Evolutionary conservation across 495 filamentous ascomycete species (phyloP).

Genomic region (Alectoria sarmentosa): DNA sequence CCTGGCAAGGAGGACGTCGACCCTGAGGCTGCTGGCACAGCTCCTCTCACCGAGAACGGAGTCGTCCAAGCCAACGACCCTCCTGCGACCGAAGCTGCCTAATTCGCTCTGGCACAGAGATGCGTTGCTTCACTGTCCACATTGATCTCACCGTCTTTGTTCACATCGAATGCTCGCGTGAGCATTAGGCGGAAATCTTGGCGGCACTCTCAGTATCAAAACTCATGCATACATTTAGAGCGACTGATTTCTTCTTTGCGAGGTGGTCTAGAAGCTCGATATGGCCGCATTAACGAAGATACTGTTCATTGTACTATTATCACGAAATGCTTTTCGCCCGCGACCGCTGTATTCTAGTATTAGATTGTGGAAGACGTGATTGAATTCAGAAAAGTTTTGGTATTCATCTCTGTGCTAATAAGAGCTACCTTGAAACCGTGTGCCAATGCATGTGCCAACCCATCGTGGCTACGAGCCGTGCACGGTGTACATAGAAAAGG

Average conservation of each 20-base stretch:
- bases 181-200: slow-evolving; percentile 7
- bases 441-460: background rate
- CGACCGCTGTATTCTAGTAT: slow-evolving; percentile 19
- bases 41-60: slow-evolving; percentile 31
- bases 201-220: slow-evolving; percentile 14
- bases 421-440: background rate
- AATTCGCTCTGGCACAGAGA: slow-evolving; percentile 27
- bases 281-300: slow-evolving; percentile 17
- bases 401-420: background rate
- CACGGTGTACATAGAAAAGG: background rate
- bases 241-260: slow-evolving; percentile 13
- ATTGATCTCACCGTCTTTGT: background rate
- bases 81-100: slow-evolving; percentile 34
- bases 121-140: slow-evolving; percentile 9
- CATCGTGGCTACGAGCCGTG: background rate
- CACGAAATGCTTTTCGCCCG: slow-evolving; percentile 17
- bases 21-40: slow-evolving; percentile 39
- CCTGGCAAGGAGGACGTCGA: slow-evolving; percentile 96
- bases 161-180: slow-evolving; percentile 10
- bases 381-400: slow-evolving; percentile 1
- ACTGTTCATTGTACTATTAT: slow-evolving; percentile 20
- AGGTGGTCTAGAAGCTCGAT: slow-evolving; percentile 21
- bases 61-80: slow-evolving; percentile 38
- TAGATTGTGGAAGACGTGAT: slow-evolving; percentile 9
- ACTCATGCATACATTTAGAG: slow-evolving; percentile 18